Base-by-base conservation (phyloP, 2,329 filamentous ascomycete genomes). In the Ambrosiella beaveri region DNA sequence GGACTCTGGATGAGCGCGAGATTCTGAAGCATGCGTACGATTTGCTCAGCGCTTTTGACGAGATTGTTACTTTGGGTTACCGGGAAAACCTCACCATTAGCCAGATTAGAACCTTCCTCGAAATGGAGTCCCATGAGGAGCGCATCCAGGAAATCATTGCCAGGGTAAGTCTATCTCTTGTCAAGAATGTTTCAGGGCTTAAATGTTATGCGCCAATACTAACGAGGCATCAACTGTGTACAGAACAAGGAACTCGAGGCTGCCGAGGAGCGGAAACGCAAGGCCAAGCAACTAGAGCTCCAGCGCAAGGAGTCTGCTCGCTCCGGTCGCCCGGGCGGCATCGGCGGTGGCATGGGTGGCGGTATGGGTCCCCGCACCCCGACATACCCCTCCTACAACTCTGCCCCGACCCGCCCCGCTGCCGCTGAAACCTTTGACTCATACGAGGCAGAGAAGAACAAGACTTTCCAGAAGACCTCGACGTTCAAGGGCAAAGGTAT, bases 51-150 rank as follows among this genome's bases (percentile, higher is more conserved):
- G 93, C 93, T 52, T 98, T 97, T 66, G 93, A 98, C 67, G 93
- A 98, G 74, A 79, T 98, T 60, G 91, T 98, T 61, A 96, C 91
- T 0, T 76, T 95, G 62, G 93, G 93, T 11, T 97, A 98, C 73
- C 75, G 93, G 67, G 93, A 98, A 74, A 98, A 98, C 71, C 74
- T 98, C 64, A 94, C 91, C 27, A 81, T 98, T 66, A 88, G 84
- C 71, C 94, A 98, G 73, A 98, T 98, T 76, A 96, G 94, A 79
- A 96, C 93, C 1, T 98, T 98, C 77, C 72, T 98, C 64, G 94
- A 97, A 68, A 98, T 98, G 93, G 93, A 98, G 72, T 93, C 86
- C 71, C 93, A 98, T 67, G 94, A 98, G 73, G 93, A 98, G 77
- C 84, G 93, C 68, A 97, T 98, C 65, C 93, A 98, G 71, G 93